Evolutionary conservation across 768 basidiomycete genomes (phyloP), one percentile per base, ranked within the genome.

Genomic region (Boletus barrowsii): DNA sequence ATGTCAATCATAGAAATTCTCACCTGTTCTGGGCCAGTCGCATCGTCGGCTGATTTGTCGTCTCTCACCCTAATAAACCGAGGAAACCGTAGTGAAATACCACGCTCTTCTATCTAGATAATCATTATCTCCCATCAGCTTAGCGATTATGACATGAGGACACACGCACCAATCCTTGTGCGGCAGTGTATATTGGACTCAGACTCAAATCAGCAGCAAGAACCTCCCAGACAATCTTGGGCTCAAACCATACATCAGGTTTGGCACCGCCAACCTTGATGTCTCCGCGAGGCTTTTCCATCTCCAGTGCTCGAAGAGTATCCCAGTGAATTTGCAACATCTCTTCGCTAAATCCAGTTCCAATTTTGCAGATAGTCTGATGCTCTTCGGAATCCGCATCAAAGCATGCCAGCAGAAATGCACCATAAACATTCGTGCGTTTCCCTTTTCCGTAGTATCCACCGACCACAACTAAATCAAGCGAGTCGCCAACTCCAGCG

Each of bases 311-410:
- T 58, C 89, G 86, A 26, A 99, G 79, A 4, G 80, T 75, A n/a
- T 89, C 83, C 71, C 87, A 88, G 64, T 96, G 91, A 15, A 79
- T 72, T 64, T 88, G 84, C 33, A 99, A 71, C 54, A 82, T 79
- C 67, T 98, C 97, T 63, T 99, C 97, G 53, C 88, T 90, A 75
- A 99, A 98, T 2, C 97, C 97, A 0, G 97, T 99, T 10, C 97
- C 97, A 61, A 99, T 97, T 71, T 99, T 99, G 81, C 97, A 98
- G 49, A 98, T 93, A 5, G 95, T 94, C 66, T 99, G 97, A 68
- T 82, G 98, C 67, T 91, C 90, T 70, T 98, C 96, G 18, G 88
- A 80, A 61, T 98, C 97, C 53, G 85, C 77, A 69, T 99, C 97
- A 68, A 93, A 98, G 73, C 96, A 98, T 9, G 97, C 97, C 36